phyloP scores from a whole-genome alignment of 306 rosid genomes.

The Ormosia semicastrata region DNA sequence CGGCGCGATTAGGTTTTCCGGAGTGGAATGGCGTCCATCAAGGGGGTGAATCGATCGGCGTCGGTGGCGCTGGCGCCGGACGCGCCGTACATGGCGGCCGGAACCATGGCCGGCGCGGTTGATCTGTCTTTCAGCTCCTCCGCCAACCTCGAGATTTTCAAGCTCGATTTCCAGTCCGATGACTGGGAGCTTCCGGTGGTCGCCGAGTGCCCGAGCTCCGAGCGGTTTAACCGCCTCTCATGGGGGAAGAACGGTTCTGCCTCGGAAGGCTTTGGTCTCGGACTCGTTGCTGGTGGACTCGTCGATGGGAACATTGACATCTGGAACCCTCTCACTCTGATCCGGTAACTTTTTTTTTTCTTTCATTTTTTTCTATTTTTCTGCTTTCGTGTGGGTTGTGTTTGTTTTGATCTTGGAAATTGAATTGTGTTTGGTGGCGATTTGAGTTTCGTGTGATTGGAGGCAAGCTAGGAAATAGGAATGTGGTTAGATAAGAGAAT shows the following conservation, averaged over 20 bases:
- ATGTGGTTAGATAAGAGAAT: neutral
- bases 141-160: constrained; percentile 88
- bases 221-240: constrained; percentile 81
- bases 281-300: constrained; percentile 89
- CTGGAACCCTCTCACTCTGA: constrained; percentile 91
- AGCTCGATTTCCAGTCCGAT: constrained; percentile 94
- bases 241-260: constrained; percentile 69
- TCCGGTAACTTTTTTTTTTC: constrained; percentile 57
- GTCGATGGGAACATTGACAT: constrained; percentile 90
- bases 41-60: constrained; percentile 92
- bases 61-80: constrained; percentile 94
- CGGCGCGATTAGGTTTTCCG: neutral
- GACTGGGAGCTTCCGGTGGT: constrained; percentile 78
- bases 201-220: constrained; percentile 82
- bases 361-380: too few relatives aligned
- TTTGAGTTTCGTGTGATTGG: neutral
- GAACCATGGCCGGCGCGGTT: constrained; percentile 99
- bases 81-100: constrained; percentile 90
- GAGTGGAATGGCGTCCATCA: constrained; percentile 38
- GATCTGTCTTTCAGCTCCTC: constrained; percentile 97
- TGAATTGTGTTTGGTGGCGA: neutral
- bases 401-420: constrained; percentile 4
- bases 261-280: constrained; percentile 63
- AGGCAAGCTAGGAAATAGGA: too few relatives aligned
- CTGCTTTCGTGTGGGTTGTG: neutral